These are phyloP conservation scores for Helminthosporium solani DNA, from an alignment of 2,329 filamentous ascomycete genomes.

Conservation along the genomic window DNA sequence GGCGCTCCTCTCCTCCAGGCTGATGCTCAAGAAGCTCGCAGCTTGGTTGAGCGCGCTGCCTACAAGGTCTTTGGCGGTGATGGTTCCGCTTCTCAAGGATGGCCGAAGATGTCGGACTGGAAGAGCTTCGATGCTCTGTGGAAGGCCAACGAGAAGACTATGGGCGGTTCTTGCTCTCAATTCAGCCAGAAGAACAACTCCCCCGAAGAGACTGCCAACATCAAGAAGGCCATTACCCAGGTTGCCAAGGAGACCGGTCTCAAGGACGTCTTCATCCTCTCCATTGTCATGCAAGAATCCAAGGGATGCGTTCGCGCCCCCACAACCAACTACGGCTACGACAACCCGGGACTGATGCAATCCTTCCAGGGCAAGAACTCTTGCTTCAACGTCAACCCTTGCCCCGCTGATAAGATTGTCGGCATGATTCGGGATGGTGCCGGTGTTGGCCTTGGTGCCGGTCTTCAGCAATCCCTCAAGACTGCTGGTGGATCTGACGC, in stretches of 20 bases:
- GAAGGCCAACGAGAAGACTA: slow-evolving; percentile 39
- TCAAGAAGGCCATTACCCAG: slow-evolving; percentile 41
- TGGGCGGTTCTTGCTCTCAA: slow-evolving; percentile 40
- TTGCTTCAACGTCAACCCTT: slow-evolving; percentile 44
- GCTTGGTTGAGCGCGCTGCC: slow-evolving; percentile 19
- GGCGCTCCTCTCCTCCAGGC: slow-evolving; percentile 24
- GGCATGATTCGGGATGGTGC: slow-evolving; percentile 49
- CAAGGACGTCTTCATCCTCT: slow-evolving; percentile 47
- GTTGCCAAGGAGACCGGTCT: slow-evolving; percentile 36
- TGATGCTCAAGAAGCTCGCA: slow-evolving; percentile 8
- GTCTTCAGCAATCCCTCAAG: slow-evolving; percentile 44
- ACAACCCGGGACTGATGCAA: slow-evolving; percentile 53
- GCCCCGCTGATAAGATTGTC: slow-evolving; percentile 40
- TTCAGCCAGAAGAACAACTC: slow-evolving; percentile 42
- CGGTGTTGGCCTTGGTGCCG: slow-evolving; percentile 47
- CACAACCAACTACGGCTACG: slow-evolving; percentile 44
- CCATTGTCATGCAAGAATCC: slow-evolving; percentile 50
- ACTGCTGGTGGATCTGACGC: slow-evolving; percentile 33
- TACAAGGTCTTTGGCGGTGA: slow-evolving; percentile 38
- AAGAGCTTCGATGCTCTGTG: slow-evolving; percentile 37
- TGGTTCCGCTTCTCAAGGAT: slow-evolving; percentile 38
- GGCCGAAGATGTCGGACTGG: slow-evolving; percentile 41
- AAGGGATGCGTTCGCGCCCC: slow-evolving; percentile 50
- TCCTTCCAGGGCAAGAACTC: slow-evolving; percentile 31
- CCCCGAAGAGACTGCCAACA: slow-evolving; percentile 39